phyloP scores from a whole-genome alignment of 2,329 filamentous ascomycete species.

The Tolypocladium pustulatum region DNA sequence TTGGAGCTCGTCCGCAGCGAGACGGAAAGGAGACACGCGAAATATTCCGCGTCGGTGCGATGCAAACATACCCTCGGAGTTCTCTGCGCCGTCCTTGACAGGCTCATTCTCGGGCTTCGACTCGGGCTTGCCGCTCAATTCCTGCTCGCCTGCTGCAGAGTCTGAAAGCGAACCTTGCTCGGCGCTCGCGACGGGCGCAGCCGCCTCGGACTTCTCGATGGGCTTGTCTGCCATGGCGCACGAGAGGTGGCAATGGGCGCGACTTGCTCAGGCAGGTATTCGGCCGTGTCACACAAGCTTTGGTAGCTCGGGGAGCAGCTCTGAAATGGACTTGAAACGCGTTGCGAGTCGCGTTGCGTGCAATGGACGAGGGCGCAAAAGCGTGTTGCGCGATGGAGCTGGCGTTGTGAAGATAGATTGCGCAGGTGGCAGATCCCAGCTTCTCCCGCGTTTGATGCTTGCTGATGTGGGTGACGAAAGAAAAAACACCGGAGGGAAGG shows the following conservation, averaged over 20 bases:
- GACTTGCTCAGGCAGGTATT: not conserved
- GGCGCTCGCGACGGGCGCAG: conserved; percentile 20
- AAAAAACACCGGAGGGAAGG: conserved; percentile 23
- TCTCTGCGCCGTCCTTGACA: conserved; percentile 17
- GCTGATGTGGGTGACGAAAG: conserved; percentile 22
- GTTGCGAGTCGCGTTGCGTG: conserved; percentile 14
- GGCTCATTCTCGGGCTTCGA: conserved; percentile 13
- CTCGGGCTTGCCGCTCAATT: conserved; percentile 10
- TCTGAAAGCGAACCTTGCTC: conserved; percentile 16
- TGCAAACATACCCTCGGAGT: conserved; percentile 19
- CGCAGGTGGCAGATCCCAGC: conserved; percentile 20
- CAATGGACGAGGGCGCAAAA: conserved; percentile 5
- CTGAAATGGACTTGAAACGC: conserved; percentile 10
- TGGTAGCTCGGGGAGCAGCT: conserved; percentile 2
- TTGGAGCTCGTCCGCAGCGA: not conserved
- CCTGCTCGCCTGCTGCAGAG: conserved; percentile 11
- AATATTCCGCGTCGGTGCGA: not conserved
- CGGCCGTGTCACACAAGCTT: conserved; percentile 5
- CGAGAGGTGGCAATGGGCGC: conserved; percentile 11
- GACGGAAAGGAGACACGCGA: not conserved
- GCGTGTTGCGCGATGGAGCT: conserved; percentile 17
- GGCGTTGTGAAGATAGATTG: conserved; percentile 17
- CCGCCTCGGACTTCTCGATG: conserved; percentile 23
- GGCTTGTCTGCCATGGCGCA: conserved; percentile 28
- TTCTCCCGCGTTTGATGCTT: conserved; percentile 19